Evolutionary conservation across 2,329 filamentous ascomycete genomes (phyloP).

Genomic region (Monilinia aucupariae): DNA sequence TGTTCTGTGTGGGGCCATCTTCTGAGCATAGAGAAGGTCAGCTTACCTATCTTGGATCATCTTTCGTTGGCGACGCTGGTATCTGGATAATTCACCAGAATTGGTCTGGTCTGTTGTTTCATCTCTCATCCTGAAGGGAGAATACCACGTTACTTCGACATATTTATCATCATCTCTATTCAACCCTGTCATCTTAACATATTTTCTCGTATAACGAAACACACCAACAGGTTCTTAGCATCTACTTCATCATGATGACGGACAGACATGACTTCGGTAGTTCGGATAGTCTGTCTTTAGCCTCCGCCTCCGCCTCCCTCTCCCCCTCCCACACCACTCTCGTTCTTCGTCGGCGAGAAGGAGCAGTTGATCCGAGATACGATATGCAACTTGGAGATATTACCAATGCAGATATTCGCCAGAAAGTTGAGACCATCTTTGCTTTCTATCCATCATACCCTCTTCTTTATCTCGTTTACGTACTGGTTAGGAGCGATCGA

Average conservation of each 20-base stretch:
- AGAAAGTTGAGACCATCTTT: background rate
- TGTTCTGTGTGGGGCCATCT: background rate
- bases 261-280: background rate
- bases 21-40: background rate
- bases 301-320: background rate
- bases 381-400: background rate
- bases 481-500: background rate
- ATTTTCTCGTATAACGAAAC: background rate
- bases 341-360: background rate
- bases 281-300: background rate
- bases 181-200: too few species aligned
- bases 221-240: background rate
- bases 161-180: background rate
- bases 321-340: background rate
- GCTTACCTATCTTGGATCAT: background rate
- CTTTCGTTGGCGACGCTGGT: background rate
- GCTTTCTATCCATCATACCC: background rate
- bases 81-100: background rate
- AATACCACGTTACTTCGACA: background rate
- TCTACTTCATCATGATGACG: background rate
- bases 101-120: background rate
- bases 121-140: background rate
- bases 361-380: background rate
- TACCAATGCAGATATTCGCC: background rate
- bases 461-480: slow-evolving; percentile 4